These are phyloP conservation scores for Albifimbria verrucaria DNA, from an alignment of 2,329 filamentous ascomycete genomes.

Conservation along the genomic window DNA sequence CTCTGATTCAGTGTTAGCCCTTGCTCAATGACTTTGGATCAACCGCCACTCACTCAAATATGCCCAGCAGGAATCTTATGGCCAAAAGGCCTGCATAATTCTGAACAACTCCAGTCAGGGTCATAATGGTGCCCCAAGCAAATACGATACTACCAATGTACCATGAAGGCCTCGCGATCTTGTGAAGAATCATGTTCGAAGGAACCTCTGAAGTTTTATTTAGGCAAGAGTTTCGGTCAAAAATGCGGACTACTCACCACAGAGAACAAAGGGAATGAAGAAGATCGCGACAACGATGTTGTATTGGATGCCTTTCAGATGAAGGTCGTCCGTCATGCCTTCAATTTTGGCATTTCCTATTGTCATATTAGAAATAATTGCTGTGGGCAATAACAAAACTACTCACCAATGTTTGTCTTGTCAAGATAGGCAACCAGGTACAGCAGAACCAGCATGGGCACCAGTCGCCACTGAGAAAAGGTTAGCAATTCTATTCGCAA, in stretches of 20 bases:
- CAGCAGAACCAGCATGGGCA: slow-evolving; percentile 26
- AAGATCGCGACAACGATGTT: slow-evolving; percentile 25
- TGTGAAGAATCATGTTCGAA: slow-evolving; percentile 33
- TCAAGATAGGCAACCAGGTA: slow-evolving; percentile 39
- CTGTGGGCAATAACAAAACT: too few relatives aligned
- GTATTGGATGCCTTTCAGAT: slow-evolving; percentile 54
- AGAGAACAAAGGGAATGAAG: slow-evolving; percentile 49
- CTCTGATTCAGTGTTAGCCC: slow-evolving; percentile 14
- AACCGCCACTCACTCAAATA: slow-evolving; percentile 28
- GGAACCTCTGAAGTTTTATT: slow-evolving; percentile 22
- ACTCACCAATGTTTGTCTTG: slow-evolving; percentile 19
- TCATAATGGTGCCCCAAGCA: slow-evolving; percentile 35
- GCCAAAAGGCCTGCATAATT: slow-evolving; percentile 37
- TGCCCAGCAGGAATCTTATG: slow-evolving; percentile 35
- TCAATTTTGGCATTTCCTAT: slow-evolving; percentile 47
- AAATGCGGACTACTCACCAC: slow-evolving; percentile 15
- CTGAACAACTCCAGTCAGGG: slow-evolving; percentile 30
- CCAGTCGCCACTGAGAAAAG: slow-evolving; percentile 14
- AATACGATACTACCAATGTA: slow-evolving; percentile 35
- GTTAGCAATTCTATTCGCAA: too few relatives aligned
- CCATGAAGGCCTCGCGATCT: slow-evolving; percentile 34
- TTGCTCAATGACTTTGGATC: too few relatives aligned
- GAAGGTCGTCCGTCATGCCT: slow-evolving; percentile 25
- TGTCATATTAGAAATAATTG: not conserved
- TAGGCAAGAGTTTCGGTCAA: slow-evolving; percentile 24